Conservation (phyloP, 2,329 filamentous ascomycete species). For the Hawksworthiomyces lignivorus region DNA sequence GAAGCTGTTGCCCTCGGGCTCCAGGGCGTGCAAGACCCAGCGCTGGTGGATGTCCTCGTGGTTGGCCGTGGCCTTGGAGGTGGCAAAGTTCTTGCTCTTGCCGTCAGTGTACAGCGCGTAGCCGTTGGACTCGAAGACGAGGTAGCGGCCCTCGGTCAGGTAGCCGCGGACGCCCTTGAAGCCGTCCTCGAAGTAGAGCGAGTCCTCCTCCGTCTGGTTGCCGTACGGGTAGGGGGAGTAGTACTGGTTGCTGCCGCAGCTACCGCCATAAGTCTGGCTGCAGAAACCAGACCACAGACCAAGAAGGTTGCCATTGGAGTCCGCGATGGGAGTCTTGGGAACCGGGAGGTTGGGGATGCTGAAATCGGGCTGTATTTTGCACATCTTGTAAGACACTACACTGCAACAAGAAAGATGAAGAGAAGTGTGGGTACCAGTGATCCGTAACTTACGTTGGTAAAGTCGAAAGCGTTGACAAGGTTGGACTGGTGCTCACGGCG, state of each 20-base stretch:
- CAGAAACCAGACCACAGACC: slow-evolving; percentile 33
- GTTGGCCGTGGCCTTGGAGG: slow-evolving; percentile 20
- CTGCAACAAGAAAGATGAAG: too few relatives aligned
- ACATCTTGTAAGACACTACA: too few relatives aligned
- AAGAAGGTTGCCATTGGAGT: slow-evolving; percentile 33
- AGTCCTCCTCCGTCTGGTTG: slow-evolving; percentile 27
- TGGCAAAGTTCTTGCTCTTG: slow-evolving; percentile 12
- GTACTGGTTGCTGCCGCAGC: slow-evolving; percentile 12
- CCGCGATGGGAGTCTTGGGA: slow-evolving; percentile 33
- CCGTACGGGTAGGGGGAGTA: slow-evolving; percentile 37
- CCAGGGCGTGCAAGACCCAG: slow-evolving; percentile 39
- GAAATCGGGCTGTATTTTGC: slow-evolving; percentile 32
- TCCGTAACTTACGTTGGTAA: slow-evolving; percentile 18
- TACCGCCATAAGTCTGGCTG: slow-evolving; percentile 29
- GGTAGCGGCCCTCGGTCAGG: slow-evolving; percentile 46
- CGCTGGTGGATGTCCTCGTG: slow-evolving; percentile 37
- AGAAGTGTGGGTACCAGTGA: too few relatives aligned
- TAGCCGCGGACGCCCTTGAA: slow-evolving; percentile 45
- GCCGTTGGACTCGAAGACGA: slow-evolving; percentile 41
- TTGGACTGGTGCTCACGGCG: slow-evolving; percentile 19
- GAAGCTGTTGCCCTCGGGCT: slow-evolving; percentile 21
- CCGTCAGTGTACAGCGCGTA: slow-evolving; percentile 32
- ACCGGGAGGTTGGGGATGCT: slow-evolving; percentile 38
- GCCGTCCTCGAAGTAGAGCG: slow-evolving; percentile 40
- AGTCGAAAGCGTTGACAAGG: slow-evolving; percentile 21